Conservation (phyloP, 179 eudicot species). For the Monotropa hypopitys region DNA sequence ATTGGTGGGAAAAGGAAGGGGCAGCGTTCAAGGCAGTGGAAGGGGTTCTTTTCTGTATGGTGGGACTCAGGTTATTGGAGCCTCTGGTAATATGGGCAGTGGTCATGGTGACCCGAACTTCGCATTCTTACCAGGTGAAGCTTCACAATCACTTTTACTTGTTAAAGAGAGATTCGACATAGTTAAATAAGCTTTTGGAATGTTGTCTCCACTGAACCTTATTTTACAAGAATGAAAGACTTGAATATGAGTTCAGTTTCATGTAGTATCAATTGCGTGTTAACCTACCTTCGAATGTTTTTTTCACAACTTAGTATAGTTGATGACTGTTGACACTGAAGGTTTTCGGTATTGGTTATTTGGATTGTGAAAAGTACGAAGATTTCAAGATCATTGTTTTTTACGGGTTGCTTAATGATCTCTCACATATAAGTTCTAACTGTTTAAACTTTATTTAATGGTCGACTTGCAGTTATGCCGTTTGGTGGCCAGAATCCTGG, state of each 20-base stretch:
- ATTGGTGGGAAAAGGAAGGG: conserved; percentile 55
- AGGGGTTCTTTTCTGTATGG: conserved; percentile 48
- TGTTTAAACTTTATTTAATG: background rate
- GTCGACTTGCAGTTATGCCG: conserved; percentile 61
- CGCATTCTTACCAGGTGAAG: conserved; percentile 69
- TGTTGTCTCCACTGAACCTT: background rate
- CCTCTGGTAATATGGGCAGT: conserved; percentile 43
- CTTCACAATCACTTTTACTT: background rate
- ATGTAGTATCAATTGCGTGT: background rate
- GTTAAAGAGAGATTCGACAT: background rate
- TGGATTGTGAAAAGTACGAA: background rate
- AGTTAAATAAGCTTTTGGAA: background rate
- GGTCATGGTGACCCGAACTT: conserved; percentile 71
- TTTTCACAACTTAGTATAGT: background rate
- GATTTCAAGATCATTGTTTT: background rate
- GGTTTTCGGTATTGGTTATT: background rate
- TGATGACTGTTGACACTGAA: background rate
- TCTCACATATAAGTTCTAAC: background rate
- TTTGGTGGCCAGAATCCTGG: conserved; percentile 83
- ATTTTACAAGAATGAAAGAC: background rate
- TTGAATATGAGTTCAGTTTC: background rate
- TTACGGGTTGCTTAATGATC: background rate
- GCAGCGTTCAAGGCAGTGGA: conserved; percentile 46
- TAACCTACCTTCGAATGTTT: background rate
- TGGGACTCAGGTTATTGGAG: conserved; percentile 49